These are phyloP conservation scores for Cladosporium sp. DNA, from an alignment of 2,329 filamentous ascomycete species.

Conservation along the genomic window DNA sequence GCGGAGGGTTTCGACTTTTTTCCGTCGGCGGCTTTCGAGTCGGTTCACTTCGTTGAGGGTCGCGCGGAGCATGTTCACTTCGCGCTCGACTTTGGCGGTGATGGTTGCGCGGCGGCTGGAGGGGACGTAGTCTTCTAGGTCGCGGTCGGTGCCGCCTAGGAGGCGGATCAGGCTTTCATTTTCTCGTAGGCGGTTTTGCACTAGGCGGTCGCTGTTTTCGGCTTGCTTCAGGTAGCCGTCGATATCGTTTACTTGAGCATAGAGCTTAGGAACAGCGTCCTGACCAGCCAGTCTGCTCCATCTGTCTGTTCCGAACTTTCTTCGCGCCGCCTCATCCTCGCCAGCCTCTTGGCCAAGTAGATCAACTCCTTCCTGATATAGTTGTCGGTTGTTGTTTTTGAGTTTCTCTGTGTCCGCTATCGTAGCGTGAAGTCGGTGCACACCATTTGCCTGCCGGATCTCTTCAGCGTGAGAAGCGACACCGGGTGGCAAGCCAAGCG, in stretches of 20 bases:
- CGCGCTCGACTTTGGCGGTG: slow-evolving; percentile 73
- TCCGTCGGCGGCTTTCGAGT: slow-evolving; percentile 73
- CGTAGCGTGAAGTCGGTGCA: slow-evolving; percentile 70
- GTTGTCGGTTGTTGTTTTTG: slow-evolving; percentile 68
- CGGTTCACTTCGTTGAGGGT: slow-evolving; percentile 81
- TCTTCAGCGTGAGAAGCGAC: slow-evolving; percentile 90
- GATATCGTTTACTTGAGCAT: slow-evolving; percentile 71
- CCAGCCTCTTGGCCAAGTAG: slow-evolving; percentile 74
- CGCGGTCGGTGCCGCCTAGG: slow-evolving; percentile 73
- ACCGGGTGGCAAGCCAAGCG: slow-evolving; percentile 79
- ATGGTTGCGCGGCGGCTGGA: slow-evolving; percentile 76
- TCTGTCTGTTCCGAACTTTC: slow-evolving; percentile 79
- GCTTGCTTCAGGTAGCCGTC: slow-evolving; percentile 79
- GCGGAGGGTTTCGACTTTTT: slow-evolving; percentile 73
- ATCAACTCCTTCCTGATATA: slow-evolving; percentile 80
- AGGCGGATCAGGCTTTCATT: slow-evolving; percentile 72
- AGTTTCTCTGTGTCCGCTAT: slow-evolving; percentile 88
- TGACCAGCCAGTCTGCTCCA: slow-evolving; percentile 72
- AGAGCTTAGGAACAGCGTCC: slow-evolving; percentile 67
- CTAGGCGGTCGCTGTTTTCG: slow-evolving; percentile 62
- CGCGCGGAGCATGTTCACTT: slow-evolving; percentile 71
- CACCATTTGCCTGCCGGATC: slow-evolving; percentile 82
- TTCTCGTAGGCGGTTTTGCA: slow-evolving; percentile 73
- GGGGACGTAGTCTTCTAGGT: slow-evolving; percentile 83
- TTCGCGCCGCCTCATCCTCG: slow-evolving; percentile 72